Conservation (phyloP, 208 protist genomes). For the Crithidia brevicula region DNA sequence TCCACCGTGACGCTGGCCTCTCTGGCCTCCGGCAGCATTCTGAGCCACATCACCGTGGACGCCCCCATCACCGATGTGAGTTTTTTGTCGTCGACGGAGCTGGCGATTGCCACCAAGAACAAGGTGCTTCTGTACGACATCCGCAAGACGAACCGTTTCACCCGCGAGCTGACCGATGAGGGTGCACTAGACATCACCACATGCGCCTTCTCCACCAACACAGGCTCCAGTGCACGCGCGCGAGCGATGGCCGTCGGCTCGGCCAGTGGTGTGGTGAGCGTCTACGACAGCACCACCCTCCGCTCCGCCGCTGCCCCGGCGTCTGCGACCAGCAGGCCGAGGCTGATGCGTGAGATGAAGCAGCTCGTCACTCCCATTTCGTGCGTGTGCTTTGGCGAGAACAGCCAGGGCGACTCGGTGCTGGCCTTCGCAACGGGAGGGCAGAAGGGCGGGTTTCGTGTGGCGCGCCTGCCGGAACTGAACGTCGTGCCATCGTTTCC, state of each 20-base stretch:
- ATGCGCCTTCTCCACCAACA: slow-evolving; percentile 40
- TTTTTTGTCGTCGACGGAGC: slow-evolving; percentile 60
- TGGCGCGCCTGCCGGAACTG: slow-evolving; percentile 68
- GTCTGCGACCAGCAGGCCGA: slow-evolving; percentile 1
- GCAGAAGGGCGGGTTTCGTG: slow-evolving; percentile 84
- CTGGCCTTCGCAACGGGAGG: slow-evolving; percentile 67
- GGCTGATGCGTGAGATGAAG: slow-evolving; percentile 60
- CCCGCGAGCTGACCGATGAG: slow-evolving; percentile 61
- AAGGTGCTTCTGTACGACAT: slow-evolving; percentile 81
- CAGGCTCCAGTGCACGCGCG: not conserved
- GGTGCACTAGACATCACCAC: slow-evolving; percentile 67
- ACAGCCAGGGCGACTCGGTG: slow-evolving; percentile 58
- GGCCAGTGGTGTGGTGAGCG: slow-evolving; percentile 74
- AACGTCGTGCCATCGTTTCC: slow-evolving; percentile 85
- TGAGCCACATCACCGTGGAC: slow-evolving; percentile 52
- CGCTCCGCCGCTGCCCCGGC: slow-evolving; percentile 6
- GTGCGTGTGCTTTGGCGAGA: slow-evolving; percentile 55
- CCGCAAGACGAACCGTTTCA: slow-evolving; percentile 66
- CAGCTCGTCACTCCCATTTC: slow-evolving; percentile 81
- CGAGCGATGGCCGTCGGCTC: slow-evolving; percentile 64
- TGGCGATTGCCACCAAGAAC: slow-evolving; percentile 67
- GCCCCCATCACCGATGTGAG: slow-evolving; percentile 50
- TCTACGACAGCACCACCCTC: slow-evolving; percentile 48
- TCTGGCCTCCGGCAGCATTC: slow-evolving; percentile 69
- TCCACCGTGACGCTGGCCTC: slow-evolving; percentile 67